Percentiles rank a stretch among this genome's conserved stretches.
Evolutionary conservation across 768 basidiomycete genomes (phyloP).

Genomic region (Lyophyllum shimeji): DNA sequence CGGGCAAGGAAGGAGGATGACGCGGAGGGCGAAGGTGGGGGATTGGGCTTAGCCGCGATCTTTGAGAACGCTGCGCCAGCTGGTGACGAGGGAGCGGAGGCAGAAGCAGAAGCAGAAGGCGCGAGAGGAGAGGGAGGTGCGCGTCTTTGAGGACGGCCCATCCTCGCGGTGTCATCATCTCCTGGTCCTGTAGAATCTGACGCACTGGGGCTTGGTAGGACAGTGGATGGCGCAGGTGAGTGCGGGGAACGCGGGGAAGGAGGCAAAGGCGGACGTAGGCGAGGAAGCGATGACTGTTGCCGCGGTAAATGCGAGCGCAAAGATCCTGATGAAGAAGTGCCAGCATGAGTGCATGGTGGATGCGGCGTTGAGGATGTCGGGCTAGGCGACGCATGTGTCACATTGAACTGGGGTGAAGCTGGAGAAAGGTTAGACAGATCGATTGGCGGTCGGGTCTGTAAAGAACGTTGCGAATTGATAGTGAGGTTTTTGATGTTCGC

Average conservation of each 20-base stretch:
- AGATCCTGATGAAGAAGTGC: slow-evolving; percentile 3
- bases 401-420: slow-evolving; percentile 5
- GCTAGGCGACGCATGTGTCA: slow-evolving; percentile 14
- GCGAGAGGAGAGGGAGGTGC: slow-evolving; percentile 14
- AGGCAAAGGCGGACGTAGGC: slow-evolving; percentile 17
- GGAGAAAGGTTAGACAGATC: slow-evolving; percentile 6
- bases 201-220: slow-evolving; percentile 3
- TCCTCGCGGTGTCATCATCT: slow-evolving; percentile 5
- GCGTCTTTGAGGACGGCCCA: background rate
- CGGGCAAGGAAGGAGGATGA: slow-evolving; percentile 13
- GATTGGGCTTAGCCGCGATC: background rate
- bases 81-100: slow-evolving; percentile 11
- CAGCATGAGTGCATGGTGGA: background rate
- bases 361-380: background rate
- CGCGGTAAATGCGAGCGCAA: slow-evolving; percentile 11
- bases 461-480: background rate
- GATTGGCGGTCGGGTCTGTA: background rate
- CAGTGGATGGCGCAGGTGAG: background rate
- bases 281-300: slow-evolving; percentile 20
- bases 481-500: slow-evolving; percentile 5
- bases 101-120: background rate
- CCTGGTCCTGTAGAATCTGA: slow-evolving; percentile 9
- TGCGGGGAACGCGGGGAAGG: slow-evolving; percentile 9
- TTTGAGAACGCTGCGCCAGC: slow-evolving; percentile 1
- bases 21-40: slow-evolving; percentile 6